These are phyloP conservation scores for Rhodotorula taiwanensis DNA, from an alignment of 768 basidiomycete genomes.

Conservation along the genomic window DNA sequence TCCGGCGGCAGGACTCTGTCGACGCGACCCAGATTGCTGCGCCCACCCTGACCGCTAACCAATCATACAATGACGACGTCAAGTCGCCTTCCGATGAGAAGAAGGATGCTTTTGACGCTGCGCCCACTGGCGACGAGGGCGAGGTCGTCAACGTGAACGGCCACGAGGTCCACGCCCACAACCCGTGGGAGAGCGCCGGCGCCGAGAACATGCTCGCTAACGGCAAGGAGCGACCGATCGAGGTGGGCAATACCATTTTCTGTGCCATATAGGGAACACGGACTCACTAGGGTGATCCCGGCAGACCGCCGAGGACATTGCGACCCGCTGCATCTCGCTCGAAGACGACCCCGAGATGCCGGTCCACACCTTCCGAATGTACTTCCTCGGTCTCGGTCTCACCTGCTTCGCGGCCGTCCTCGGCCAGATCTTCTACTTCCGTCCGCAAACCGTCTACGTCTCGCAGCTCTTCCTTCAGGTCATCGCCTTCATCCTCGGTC, in stretches of 20 bases:
- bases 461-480: constrained; percentile 44
- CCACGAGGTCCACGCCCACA: not conserved
- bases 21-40: not conserved
- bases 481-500: constrained; percentile 42
- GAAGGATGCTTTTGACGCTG: not conserved
- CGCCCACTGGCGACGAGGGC: not conserved
- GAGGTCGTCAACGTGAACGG: not conserved
- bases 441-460: constrained; percentile 41
- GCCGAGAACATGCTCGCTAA: constrained; percentile 21
- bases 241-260: constrained; percentile 10
- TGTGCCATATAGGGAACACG: too few species aligned
- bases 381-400: constrained; percentile 43
- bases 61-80: too few species aligned
- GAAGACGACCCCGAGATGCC: constrained; percentile 31
- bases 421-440: constrained; percentile 48
- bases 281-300: not conserved
- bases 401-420: constrained; percentile 42
- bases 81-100: constrained; percentile 21
- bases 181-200: not conserved
- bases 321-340: constrained; percentile 33
- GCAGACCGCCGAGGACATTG: constrained; percentile 33
- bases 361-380: constrained; percentile 41
- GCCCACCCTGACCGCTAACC: too few species aligned
- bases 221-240: constrained; percentile 37
- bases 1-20: constrained; percentile 4